phyloP scores from a whole-genome alignment of 129 eudicot species.

The Pittosporum tobira region DNA sequence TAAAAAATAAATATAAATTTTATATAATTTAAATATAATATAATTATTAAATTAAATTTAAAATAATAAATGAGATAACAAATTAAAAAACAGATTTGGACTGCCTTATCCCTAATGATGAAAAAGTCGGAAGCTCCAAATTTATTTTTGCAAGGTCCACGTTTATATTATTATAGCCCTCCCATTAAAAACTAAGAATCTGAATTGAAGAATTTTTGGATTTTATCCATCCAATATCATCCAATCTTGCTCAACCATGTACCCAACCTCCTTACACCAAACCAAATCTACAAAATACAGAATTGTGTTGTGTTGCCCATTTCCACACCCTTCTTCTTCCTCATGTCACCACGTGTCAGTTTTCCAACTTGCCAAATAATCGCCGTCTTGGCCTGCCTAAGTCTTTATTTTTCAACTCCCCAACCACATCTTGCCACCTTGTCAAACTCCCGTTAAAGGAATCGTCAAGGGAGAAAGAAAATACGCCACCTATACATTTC shows the following conservation, averaged over 20 bases:
- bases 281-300: conserved; percentile 19
- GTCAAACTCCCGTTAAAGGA: conserved; percentile 27
- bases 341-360: conserved; percentile 36
- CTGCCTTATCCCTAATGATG: too few relatives aligned
- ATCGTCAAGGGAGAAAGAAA: conserved; percentile 29
- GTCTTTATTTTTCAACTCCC: conserved; percentile 19
- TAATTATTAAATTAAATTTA: too few relatives aligned
- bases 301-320: conserved; percentile 14
- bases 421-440: conserved; percentile 45
- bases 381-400: conserved; percentile 29
- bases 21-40: too few relatives aligned
- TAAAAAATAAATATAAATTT: too few relatives aligned
- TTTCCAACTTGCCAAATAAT: conserved; percentile 30
- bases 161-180: background rate
- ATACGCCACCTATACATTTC: conserved; percentile 26
- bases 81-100: too few relatives aligned
- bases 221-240: conserved; percentile 17
- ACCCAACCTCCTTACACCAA: conserved; percentile 18
- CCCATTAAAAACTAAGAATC: conserved; percentile 2
- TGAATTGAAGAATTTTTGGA: background rate
- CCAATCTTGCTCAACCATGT: conserved; percentile 5
- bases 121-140: too few relatives aligned
- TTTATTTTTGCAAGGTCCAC: background rate
- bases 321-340: conserved; percentile 8
- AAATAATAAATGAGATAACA: too few relatives aligned